phyloP scores from a whole-genome alignment of 139 green algal species.

The Asterochloris erici region DNA sequence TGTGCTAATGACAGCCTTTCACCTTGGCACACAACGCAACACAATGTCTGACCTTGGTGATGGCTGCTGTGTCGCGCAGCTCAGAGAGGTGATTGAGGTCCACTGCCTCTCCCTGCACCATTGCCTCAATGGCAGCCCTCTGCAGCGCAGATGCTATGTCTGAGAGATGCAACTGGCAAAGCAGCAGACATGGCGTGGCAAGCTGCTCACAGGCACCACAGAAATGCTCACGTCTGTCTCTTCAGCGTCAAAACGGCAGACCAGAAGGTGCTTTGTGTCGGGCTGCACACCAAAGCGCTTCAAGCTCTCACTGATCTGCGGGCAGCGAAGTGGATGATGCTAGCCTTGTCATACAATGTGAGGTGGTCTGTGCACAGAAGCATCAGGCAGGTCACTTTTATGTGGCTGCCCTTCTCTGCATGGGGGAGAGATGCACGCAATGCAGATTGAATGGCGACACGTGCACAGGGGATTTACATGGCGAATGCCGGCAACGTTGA shows the following conservation, averaged over 20 bases:
- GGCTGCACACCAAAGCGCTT: slow-evolving; percentile 53
- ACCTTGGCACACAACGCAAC: not conserved
- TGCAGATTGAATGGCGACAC: not conserved
- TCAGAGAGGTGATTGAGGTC: not conserved
- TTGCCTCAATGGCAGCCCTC: not conserved
- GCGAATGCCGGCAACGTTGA: slow-evolving; percentile 44
- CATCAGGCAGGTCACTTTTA: not conserved
- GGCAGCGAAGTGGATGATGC: not conserved
- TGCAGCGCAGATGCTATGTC: not conserved
- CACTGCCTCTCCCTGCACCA: not conserved
- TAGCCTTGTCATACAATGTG: not conserved
- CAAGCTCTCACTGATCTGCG: slow-evolving; percentile 55
- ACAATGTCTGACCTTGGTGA: not conserved
- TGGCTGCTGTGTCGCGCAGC: not conserved
- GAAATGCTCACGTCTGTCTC: slow-evolving; percentile 31
- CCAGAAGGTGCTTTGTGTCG: slow-evolving; percentile 35
- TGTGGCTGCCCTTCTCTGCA: too few relatives aligned
- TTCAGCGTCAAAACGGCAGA: slow-evolving; percentile 52
- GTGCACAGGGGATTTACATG: slow-evolving; percentile 36
- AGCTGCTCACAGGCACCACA: not conserved
- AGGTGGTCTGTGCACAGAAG: not conserved
- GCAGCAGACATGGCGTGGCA: not conserved
- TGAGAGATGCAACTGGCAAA: not conserved
- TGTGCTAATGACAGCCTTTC: not conserved
- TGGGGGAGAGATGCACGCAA: not conserved